Conservation (phyloP, 192 early-diverging fungal species). For the Coemansia sp. region DNA sequence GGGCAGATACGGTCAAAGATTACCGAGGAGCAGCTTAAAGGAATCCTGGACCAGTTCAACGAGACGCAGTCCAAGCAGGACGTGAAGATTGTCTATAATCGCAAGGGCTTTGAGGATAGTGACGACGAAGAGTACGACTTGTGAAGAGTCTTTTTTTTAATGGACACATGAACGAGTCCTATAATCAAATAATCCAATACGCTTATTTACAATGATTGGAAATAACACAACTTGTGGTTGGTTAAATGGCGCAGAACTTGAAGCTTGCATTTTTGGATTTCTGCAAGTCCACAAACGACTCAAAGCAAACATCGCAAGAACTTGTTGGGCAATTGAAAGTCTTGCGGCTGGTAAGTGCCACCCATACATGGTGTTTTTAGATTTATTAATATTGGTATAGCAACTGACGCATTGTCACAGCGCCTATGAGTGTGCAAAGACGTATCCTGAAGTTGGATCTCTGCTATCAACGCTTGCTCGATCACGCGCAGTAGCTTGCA, state of each 20-base stretch:
- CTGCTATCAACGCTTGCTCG: conserved; percentile 31
- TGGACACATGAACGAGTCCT: too few relatives aligned
- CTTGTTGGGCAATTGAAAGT: conserved; percentile 24
- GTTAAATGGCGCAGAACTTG: conserved; percentile 19
- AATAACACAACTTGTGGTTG: too few relatives aligned
- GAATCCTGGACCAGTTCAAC: conserved; percentile 79
- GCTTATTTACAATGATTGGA: too few relatives aligned
- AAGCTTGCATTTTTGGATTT: conserved; percentile 30
- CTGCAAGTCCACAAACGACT: conserved; percentile 14
- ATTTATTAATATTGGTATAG: conserved; percentile 4
- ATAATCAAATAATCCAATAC: too few relatives aligned
- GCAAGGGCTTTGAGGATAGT: conserved; percentile 14
- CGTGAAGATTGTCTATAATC: conserved; percentile 31
- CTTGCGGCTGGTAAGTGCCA: conserved; percentile 21
- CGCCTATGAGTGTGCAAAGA: conserved; percentile 45
- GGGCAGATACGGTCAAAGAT: conserved; percentile 65
- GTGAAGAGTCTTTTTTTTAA: neutral
- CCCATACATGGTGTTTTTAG: too few relatives aligned
- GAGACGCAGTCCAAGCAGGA: conserved; percentile 40
- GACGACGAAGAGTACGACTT: conserved; percentile 40
- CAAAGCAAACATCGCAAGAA: conserved; percentile 4
- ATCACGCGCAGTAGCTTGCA: conserved; percentile 14
- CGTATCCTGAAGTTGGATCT: conserved; percentile 36
- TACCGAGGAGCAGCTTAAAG: conserved; percentile 80
- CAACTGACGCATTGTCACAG: conserved; percentile 32